These are phyloP conservation scores for Boletus rex-veris DNA, from an alignment of 768 basidiomycete genomes.

Conservation along the genomic window DNA sequence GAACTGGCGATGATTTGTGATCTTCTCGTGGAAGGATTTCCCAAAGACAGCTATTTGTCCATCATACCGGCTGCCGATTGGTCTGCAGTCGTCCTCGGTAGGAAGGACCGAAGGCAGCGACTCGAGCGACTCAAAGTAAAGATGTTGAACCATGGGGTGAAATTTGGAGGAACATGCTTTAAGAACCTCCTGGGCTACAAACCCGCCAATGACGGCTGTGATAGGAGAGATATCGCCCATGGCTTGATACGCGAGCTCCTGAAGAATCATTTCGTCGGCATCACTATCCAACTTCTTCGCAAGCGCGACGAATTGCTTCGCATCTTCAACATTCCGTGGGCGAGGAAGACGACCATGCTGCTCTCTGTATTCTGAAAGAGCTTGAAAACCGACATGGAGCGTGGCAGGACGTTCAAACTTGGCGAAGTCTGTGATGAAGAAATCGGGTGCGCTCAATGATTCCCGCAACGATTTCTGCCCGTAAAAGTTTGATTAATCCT, in stretches of 20 bases:
- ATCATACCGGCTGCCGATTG: slow-evolving; percentile 83
- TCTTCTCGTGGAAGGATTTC: slow-evolving; percentile 86
- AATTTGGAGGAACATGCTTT: slow-evolving; percentile 98
- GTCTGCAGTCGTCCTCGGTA: slow-evolving; percentile 79
- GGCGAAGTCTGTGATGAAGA: slow-evolving; percentile 93
- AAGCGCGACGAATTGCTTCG: slow-evolving; percentile 61
- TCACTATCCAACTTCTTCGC: slow-evolving; percentile 78
- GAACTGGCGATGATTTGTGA: slow-evolving; percentile 88
- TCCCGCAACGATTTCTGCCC: slow-evolving; percentile 89
- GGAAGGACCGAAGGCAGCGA: slow-evolving; percentile 78
- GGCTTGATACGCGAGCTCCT: slow-evolving; percentile 88
- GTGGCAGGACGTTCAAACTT: slow-evolving; percentile 92
- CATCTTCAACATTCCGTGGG: slow-evolving; percentile 81
- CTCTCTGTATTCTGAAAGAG: slow-evolving; percentile 73
- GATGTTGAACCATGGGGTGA: slow-evolving; percentile 90
- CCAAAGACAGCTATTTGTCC: slow-evolving; percentile 96
- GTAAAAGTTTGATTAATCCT: slow-evolving; percentile 1
- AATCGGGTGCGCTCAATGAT: slow-evolving; percentile 76
- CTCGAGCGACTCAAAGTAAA: slow-evolving; percentile 98
- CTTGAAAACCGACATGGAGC: slow-evolving; percentile 93
- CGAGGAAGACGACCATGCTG: slow-evolving; percentile 69
- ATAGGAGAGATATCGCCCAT: slow-evolving; percentile 87
- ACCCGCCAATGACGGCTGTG: slow-evolving; percentile 92
- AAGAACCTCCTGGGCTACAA: slow-evolving; percentile 96
- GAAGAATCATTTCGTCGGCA: slow-evolving; percentile 75